Evolutionary conservation across 495 filamentous ascomycete genomes (phyloP).

Genomic region (Glonium stellatum): DNA sequence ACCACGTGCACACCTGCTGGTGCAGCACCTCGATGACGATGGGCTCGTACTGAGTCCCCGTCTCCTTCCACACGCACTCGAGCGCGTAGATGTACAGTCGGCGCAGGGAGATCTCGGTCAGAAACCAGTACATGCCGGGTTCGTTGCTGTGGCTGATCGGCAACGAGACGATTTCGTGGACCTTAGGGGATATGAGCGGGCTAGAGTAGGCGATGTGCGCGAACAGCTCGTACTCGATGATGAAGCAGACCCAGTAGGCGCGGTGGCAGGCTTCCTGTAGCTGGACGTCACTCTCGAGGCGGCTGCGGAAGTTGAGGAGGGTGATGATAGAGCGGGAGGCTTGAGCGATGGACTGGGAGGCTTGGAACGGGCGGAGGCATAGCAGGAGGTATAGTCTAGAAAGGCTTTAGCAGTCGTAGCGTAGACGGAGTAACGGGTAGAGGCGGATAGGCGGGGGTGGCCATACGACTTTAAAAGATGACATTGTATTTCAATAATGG

Average conservation of each 20-base stretch:
- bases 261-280: constrained; percentile 1
- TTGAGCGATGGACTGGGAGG: background rate
- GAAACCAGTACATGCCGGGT: background rate
- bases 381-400: constrained; percentile 1
- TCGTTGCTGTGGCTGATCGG: background rate
- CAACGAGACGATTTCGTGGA: background rate
- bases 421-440: background rate
- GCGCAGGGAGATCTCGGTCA: background rate
- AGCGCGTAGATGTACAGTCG: background rate
- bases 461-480: background rate
- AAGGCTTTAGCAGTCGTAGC: background rate
- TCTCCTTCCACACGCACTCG: background rate
- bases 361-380: background rate
- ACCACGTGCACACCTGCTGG: background rate
- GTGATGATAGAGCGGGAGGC: background rate
- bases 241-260: constrained; percentile 2
- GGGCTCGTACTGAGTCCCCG: background rate
- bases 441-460: background rate
- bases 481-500: background rate
- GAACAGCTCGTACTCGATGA: background rate
- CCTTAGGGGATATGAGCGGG: background rate
- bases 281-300: background rate
- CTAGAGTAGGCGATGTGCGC: background rate
- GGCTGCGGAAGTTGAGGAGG: background rate
- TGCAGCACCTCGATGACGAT: background rate